Conservation (phyloP, 352 stramenopile species). For the Plasmopara muralis region DNA sequence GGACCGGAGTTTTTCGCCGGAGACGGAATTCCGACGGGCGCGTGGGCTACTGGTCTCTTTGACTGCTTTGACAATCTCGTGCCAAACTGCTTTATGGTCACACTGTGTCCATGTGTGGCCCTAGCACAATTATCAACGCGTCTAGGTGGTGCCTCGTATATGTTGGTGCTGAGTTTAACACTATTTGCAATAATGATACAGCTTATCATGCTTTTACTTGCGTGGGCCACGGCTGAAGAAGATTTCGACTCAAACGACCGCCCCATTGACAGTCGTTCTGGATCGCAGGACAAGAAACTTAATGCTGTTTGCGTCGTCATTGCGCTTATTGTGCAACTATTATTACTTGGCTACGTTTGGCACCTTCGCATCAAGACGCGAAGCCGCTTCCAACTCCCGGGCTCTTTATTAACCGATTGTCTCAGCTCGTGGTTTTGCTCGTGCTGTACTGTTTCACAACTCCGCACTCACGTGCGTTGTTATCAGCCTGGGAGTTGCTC, state of each 20-base stretch:
- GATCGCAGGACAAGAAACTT: conserved; percentile 3
- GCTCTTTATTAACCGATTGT: conserved; percentile 26
- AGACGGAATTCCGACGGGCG: conserved; percentile 22
- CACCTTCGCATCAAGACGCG: conserved; percentile 39
- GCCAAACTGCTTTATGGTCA: conserved; percentile 50
- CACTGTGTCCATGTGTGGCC: conserved; percentile 38
- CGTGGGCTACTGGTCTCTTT: conserved; percentile 35
- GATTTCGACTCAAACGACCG: conserved; percentile 17
- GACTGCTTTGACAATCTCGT: conserved; percentile 37
- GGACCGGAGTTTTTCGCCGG: conserved; percentile 15
- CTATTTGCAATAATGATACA: conserved; percentile 22
- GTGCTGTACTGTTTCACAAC: conserved; percentile 34
- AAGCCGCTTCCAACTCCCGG: conserved; percentile 35
- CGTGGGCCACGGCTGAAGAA: conserved; percentile 15
- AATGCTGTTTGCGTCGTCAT: conserved; percentile 22
- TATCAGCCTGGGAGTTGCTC: conserved; percentile 42
- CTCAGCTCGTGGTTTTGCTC: conserved; percentile 36
- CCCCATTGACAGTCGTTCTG: neutral
- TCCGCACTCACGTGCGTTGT: conserved; percentile 32
- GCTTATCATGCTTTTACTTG: conserved; percentile 16
- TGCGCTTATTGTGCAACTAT: conserved; percentile 18
- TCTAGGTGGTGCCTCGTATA: conserved; percentile 30
- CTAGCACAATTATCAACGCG: conserved; percentile 42
- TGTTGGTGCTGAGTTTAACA: conserved; percentile 18
- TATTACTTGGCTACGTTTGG: conserved; percentile 31